Evolutionary conservation across 768 basidiomycete genomes (phyloP).

Genomic region (Guyanaporus albipodus): DNA sequence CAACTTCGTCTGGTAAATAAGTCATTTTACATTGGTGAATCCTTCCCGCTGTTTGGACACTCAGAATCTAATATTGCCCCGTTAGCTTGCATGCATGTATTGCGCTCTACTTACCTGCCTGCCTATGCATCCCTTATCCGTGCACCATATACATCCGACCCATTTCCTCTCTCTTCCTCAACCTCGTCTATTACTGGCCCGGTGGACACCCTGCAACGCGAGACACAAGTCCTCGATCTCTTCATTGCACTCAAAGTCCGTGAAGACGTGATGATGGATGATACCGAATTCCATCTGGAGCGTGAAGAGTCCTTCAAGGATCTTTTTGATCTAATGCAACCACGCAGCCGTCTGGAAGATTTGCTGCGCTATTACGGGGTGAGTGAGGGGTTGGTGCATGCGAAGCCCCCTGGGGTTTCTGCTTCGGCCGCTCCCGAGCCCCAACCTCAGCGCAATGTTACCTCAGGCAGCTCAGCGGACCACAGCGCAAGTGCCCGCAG

Average conservation of each 20-base stretch:
- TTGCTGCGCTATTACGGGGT: slow-evolving; percentile 48
- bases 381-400: slow-evolving; percentile 34
- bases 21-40: slow-evolving; percentile 64
- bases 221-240: slow-evolving; percentile 69
- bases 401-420: slow-evolving; percentile 3
- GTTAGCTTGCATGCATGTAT: slow-evolving; percentile 74
- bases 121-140: slow-evolving; percentile 61
- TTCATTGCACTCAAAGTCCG: slow-evolving; percentile 79
- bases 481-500: not conserved
- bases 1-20: slow-evolving; percentile 62
- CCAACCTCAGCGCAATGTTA: not conserved
- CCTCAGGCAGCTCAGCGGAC: slow-evolving; percentile 6
- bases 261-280: slow-evolving; percentile 75
- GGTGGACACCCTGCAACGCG: slow-evolving; percentile 56
- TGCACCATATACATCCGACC: slow-evolving; percentile 70
- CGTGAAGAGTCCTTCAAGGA: slow-evolving; percentile 75
- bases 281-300: slow-evolving; percentile 69
- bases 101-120: slow-evolving; percentile 71
- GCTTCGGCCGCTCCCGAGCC: not conserved
- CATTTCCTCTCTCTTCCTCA: slow-evolving; percentile 54
- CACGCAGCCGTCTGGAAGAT: slow-evolving; percentile 73
- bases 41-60: not conserved
- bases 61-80: slow-evolving; percentile 1
- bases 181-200: slow-evolving; percentile 22
- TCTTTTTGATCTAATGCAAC: slow-evolving; percentile 73